A percentile compares a stretch with the other conserved stretches of the same genome.
These are phyloP conservation scores for Cantharellus anzutake DNA, from an alignment of 768 basidiomycete genomes.

Conservation along the genomic window DNA sequence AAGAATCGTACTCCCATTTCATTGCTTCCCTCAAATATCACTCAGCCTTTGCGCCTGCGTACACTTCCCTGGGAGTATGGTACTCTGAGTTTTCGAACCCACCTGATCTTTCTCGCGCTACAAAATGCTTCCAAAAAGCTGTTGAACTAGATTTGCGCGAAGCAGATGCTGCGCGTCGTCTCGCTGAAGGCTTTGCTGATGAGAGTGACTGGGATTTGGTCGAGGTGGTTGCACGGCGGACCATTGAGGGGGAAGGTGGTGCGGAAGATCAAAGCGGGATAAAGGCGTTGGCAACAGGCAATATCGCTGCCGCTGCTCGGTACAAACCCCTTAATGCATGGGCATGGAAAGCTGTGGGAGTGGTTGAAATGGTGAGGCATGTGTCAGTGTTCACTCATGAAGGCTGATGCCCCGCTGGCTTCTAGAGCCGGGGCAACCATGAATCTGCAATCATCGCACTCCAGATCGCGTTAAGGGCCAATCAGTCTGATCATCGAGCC, in stretches of 20 bases:
- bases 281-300: conserved; percentile 17
- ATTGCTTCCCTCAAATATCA: conserved; percentile 61
- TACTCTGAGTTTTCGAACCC: conserved; percentile 55
- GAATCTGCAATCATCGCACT: conserved; percentile 59
- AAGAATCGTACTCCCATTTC: conserved; percentile 61
- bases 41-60: conserved; percentile 70
- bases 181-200: conserved; percentile 81
- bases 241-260: conserved; percentile 87
- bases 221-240: conserved; percentile 78
- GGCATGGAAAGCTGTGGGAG: conserved; percentile 95
- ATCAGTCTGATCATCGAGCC: conserved; percentile 54
- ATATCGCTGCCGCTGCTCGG: conserved; percentile 24
- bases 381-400: neutral
- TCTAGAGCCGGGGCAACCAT: conserved; percentile 49
- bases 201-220: conserved; percentile 93
- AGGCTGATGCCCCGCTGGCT: conserved; percentile 5
- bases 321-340: conserved; percentile 70
- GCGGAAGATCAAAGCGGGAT: conserved; percentile 27
- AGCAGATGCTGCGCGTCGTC: conserved; percentile 58
- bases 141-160: conserved; percentile 91
- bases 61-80: conserved; percentile 83
- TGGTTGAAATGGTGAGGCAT: conserved; percentile 65
- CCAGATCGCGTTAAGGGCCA: conserved; percentile 68
- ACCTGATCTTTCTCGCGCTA: conserved; percentile 65
- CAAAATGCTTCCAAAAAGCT: conserved; percentile 94